Evolutionary conservation across 441 rosid genomes (phyloP).

Genomic region (Lepidium campestre): DNA sequence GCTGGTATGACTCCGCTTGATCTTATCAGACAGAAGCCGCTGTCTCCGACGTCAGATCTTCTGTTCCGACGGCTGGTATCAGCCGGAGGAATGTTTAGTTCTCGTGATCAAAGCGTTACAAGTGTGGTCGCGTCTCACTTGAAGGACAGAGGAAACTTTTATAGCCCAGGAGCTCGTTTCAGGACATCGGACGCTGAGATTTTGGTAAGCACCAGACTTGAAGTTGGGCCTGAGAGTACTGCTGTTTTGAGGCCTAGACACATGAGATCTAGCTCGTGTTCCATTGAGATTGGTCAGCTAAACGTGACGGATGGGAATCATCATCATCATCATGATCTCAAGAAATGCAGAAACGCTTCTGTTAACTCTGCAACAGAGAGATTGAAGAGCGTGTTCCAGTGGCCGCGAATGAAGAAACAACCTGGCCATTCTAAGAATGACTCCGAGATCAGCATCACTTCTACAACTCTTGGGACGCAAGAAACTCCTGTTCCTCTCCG

Average conservation of each 20-base stretch:
- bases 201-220: constrained; percentile 57
- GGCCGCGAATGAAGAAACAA: constrained; percentile 54
- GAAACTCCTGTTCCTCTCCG: constrained; percentile 69
- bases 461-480: constrained; percentile 32
- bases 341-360: constrained; percentile 41
- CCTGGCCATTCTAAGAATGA: constrained; percentile 36
- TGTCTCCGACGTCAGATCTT: constrained; percentile 71
- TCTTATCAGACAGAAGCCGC: constrained; percentile 69
- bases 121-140: constrained; percentile 73
- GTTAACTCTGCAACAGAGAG: constrained; percentile 52
- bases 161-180: constrained; percentile 86
- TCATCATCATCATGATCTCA: constrained; percentile 5
- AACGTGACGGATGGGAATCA: constrained; percentile 40
- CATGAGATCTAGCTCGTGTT: constrained; percentile 42
- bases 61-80: constrained; percentile 70
- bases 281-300: constrained; percentile 35
- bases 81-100: constrained; percentile 75
- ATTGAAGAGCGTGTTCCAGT: constrained; percentile 57
- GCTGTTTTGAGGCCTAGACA: constrained; percentile 30
- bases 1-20: constrained; percentile 86
- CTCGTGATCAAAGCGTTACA: constrained; percentile 56
- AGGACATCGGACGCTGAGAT: constrained; percentile 70
- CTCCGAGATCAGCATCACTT: constrained; percentile 25
- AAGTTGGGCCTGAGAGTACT: constrained; percentile 39
- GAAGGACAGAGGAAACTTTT: constrained; percentile 63